phyloP scores from a whole-genome alignment of 306 rosid species.

The Sophora flavescens region DNA sequence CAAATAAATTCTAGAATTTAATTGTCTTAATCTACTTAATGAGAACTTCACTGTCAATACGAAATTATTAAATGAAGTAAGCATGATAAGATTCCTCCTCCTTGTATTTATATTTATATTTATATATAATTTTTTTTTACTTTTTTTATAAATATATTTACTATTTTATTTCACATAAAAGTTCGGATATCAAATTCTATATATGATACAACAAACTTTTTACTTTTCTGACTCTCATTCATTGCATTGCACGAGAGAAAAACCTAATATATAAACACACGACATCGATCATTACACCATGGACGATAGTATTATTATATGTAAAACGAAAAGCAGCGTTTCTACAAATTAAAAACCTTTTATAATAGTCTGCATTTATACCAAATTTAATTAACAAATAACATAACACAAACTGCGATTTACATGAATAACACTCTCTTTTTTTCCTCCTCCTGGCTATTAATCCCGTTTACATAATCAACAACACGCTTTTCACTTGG shows the following conservation, averaged over 20 bases:
- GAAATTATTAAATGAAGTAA: no score
- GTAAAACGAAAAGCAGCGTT: constrained; percentile 3
- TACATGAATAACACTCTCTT: constrained; percentile 53
- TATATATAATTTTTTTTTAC: no score
- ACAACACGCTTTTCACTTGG: constrained; percentile 53
- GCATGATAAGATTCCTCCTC: no score
- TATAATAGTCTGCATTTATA: constrained; percentile 50
- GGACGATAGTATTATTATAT: neutral
- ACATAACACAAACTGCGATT: constrained; percentile 52
- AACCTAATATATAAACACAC: neutral
- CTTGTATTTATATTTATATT: no score
- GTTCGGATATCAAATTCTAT: no score
- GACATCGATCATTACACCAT: constrained; percentile 4
- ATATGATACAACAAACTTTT: no score
- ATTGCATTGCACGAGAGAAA: constrained; percentile 23
- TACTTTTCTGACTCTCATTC: constrained; percentile 9
- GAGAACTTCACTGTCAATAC: no score
- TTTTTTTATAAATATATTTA: no score
- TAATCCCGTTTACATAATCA: constrained; percentile 51
- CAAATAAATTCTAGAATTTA: no score
- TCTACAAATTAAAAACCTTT: constrained; percentile 34
- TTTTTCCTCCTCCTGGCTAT: constrained; percentile 35
- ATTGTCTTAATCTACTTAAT: no score
- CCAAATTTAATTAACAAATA: constrained; percentile 63
- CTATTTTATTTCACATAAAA: no score